A percentile compares a stretch with the other conserved stretches of the same genome.
phyloP scores from a whole-genome alignment of 768 basidiomycete species.

The Tubosaeta sp. region DNA sequence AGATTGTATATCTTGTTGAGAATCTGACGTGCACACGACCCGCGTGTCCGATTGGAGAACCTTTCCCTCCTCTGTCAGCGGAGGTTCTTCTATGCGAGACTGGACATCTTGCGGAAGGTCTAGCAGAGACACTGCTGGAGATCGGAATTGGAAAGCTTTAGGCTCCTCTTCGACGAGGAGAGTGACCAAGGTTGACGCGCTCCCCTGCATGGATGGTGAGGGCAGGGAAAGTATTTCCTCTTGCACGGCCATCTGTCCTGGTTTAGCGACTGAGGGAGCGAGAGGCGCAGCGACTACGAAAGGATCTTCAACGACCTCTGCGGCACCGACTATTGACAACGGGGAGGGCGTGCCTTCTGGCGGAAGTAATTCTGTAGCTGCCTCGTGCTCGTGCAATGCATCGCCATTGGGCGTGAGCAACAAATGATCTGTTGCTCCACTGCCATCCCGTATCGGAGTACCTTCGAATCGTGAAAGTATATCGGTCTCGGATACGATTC shows the following conservation, averaged over 20 bases:
- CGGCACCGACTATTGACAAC: background rate
- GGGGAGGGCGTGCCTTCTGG: slow-evolving; percentile 2
- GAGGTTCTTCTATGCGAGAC: background rate
- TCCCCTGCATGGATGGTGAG: slow-evolving; percentile 5
- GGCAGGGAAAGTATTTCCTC: background rate
- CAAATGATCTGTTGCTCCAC: background rate
- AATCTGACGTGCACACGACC: slow-evolving; percentile 14
- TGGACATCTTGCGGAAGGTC: slow-evolving; percentile 8
- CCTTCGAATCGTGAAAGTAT: background rate
- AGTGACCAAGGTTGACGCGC: background rate
- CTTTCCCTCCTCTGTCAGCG: slow-evolving; percentile 1
- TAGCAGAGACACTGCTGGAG: slow-evolving; percentile 18
- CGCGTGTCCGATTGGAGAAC: slow-evolving; percentile 3
- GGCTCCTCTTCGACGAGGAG: slow-evolving; percentile 13
- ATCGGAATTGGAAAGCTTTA: slow-evolving; percentile 2
- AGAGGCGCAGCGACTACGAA: background rate
- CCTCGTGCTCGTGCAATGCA: background rate
- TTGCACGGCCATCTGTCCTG: background rate
- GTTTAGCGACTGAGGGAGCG: background rate
- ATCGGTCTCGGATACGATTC: background rate
- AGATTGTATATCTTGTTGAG: background rate
- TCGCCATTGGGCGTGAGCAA: background rate
- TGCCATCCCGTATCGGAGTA: background rate
- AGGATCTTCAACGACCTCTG: slow-evolving; percentile 12
- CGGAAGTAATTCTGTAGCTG: background rate